phyloP scores from a whole-genome alignment of 2,329 filamentous ascomycete species.

The Sporothrix inflata region DNA sequence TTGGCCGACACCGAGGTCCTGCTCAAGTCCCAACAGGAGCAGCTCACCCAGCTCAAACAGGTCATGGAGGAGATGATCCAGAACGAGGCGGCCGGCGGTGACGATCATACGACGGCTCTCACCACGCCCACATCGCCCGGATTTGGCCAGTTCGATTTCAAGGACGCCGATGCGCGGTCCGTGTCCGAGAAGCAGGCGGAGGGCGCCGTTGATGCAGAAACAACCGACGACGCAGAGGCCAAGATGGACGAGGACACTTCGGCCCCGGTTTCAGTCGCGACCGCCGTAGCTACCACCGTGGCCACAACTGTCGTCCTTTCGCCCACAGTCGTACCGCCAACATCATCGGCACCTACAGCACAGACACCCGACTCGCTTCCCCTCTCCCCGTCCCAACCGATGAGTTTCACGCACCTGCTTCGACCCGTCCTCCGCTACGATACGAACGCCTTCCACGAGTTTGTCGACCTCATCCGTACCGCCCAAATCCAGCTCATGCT shows the following conservation, averaged over 20 bases:
- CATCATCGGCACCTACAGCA: background rate
- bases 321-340: background rate
- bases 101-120: constrained; percentile 70
- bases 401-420: constrained; percentile 79
- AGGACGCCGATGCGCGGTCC: constrained; percentile 46
- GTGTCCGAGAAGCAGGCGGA: constrained; percentile 21
- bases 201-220: constrained; percentile 28
- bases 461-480: constrained; percentile 72
- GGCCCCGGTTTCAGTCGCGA: background rate
- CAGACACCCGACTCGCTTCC: constrained; percentile 33
- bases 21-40: constrained; percentile 88
- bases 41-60: constrained; percentile 84
- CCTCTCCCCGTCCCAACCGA: constrained; percentile 60
- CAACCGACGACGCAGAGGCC: constrained; percentile 36
- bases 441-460: constrained; percentile 80
- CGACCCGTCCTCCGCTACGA: constrained; percentile 84
- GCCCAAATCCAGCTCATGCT: constrained; percentile 46
- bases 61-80: constrained; percentile 87
- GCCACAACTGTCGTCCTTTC: background rate
- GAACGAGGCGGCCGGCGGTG: constrained; percentile 51
- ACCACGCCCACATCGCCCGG: constrained; percentile 83
- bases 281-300: background rate
- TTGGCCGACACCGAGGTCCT: constrained; percentile 84
- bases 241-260: constrained; percentile 5
- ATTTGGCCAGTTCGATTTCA: constrained; percentile 66